A percentile compares a stretch with the other conserved stretches of the same genome.
phyloP scores from a whole-genome alignment of 192 early-diverging fungal genomes.

The Hyaloraphidium curvatum region DNA sequence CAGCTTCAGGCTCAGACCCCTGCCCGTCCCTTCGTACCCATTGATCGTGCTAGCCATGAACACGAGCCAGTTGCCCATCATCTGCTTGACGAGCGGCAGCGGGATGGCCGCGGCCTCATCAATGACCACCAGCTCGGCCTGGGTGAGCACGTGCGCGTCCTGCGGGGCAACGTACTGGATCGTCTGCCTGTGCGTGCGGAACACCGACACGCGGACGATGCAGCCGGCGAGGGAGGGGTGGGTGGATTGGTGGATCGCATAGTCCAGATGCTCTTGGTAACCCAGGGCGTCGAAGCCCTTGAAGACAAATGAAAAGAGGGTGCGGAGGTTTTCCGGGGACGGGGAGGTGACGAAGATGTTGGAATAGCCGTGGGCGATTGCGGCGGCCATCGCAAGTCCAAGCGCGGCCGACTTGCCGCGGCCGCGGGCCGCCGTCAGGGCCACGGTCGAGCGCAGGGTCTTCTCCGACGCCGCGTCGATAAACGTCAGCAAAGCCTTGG shows the following conservation, averaged over 20 bases:
- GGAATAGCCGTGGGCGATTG: slow-evolving; percentile 94
- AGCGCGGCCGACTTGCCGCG: slow-evolving; percentile 94
- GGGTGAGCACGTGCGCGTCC: slow-evolving; percentile 76
- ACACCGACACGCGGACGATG: slow-evolving; percentile 88
- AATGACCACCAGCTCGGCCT: slow-evolving; percentile 94
- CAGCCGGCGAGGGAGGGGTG: slow-evolving; percentile 90
- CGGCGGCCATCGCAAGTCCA: slow-evolving; percentile 82
- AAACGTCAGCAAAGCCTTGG: slow-evolving; percentile 90
- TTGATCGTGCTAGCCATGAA: slow-evolving; percentile 99
- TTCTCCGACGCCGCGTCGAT: slow-evolving; percentile 93
- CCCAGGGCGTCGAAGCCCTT: slow-evolving; percentile 92
- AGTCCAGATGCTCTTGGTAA: slow-evolving; percentile 98
- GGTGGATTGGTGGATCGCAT: slow-evolving; percentile 95
- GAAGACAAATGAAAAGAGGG: slow-evolving; percentile 95
- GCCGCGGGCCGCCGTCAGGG: slow-evolving; percentile 86
- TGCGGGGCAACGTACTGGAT: slow-evolving; percentile 97
- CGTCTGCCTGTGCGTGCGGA: slow-evolving; percentile 90
- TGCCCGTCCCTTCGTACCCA: slow-evolving; percentile 97
- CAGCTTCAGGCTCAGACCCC: slow-evolving; percentile 87
- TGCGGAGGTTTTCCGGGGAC: slow-evolving; percentile 92
- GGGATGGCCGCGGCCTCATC: slow-evolving; percentile 99
- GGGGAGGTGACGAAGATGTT: slow-evolving; percentile 99
- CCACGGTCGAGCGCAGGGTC: slow-evolving; percentile 70
- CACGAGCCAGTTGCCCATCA: slow-evolving; percentile 86
- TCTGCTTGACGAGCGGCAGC: slow-evolving; percentile 69